Base-by-base conservation (phyloP, 306 rosid species). In the Glycyrrhiza uralensis region DNA sequence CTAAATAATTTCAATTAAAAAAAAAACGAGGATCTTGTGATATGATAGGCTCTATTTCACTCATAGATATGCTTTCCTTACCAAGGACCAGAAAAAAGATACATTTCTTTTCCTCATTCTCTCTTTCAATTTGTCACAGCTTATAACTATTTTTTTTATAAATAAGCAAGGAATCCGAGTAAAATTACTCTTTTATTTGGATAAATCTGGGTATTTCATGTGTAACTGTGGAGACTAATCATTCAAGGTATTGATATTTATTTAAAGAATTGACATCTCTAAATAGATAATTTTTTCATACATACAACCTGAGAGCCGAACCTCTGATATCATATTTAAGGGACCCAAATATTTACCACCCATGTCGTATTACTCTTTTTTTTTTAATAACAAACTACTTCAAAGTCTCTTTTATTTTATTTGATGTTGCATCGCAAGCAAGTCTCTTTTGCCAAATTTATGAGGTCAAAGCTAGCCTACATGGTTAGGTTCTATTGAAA, bases 21-120 rank as follows among this genome's bases (percentile, higher is more conserved):
- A 69, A 60, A 39, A 36, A 67, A 66, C 5, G 26, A 8, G 17
- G 45, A 45, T 36, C 50, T 51, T 42, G 24, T 26, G 26, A 64
- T 35, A 51, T 52, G 14, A 41, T 54, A 10, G 32, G 49, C 15
- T 55, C 17, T 47, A 32, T 50, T 70, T 77, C 45, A 36, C 26
- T 38, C 39, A 8, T 62, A 52, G 39, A 15, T 78, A 77, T 82
- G 65, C 82, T 67, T 82, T 82, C 39, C 85, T 68, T 82, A 56
- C 56, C 65, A 72, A 51, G 39, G 65, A 33, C 19, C 67, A 17
- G 58, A 22, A 17, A 62, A 71, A 64, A 75, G 72, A 82, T 77
- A 20, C 82, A 77, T 82, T 66, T 72, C 68, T 72, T 60, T 74
- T 35, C 13, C 33, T 17, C 5, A 57, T 70, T 69, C 22, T 18